Evolutionary conservation across 805 yeast genomes (phyloP).

Genomic region (Wickerhamiella parazyma): DNA sequence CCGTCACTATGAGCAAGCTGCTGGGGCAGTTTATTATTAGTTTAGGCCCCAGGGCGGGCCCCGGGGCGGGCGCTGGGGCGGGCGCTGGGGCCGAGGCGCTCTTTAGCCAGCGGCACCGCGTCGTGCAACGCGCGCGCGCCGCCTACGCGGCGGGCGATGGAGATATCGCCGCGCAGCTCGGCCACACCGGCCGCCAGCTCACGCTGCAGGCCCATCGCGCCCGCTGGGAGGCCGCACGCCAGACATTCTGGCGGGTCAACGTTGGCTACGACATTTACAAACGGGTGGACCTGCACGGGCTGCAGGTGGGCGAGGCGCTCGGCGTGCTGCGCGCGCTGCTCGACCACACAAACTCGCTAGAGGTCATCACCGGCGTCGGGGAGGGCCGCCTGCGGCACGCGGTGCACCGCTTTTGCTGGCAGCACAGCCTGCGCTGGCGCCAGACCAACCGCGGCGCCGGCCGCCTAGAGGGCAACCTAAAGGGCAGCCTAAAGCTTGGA

Average conservation of each 20-base stretch:
- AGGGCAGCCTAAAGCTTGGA: not conserved
- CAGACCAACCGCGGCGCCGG: not conserved
- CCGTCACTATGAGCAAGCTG: too few species aligned
- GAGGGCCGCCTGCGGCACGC: not conserved
- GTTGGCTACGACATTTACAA: not conserved
- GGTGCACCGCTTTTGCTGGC: not conserved
- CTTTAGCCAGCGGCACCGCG: not conserved
- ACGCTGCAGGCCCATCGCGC: not conserved
- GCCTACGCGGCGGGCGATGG: conserved; percentile 4
- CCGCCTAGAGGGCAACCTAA: not conserved
- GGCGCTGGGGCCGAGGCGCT: not conserved
- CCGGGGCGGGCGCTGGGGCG: too few species aligned
- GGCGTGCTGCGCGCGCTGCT: not conserved
- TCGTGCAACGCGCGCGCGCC: not conserved
- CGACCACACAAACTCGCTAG: not conserved
- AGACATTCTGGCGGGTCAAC: conserved; percentile 1
- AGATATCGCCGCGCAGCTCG: not conserved
- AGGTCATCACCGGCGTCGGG: conserved; percentile 3
- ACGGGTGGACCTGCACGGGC: conserved; percentile 3
- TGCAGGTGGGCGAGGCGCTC: conserved; percentile 1
- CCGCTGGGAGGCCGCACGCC: not conserved
- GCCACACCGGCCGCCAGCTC: not conserved
- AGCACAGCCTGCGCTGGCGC: not conserved
- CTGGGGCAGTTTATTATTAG: too few species aligned
- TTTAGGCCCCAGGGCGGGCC: too few species aligned